These are phyloP conservation scores for Podospora appendiculata DNA, from an alignment of 495 filamentous ascomycete species.

Conservation along the genomic window DNA sequence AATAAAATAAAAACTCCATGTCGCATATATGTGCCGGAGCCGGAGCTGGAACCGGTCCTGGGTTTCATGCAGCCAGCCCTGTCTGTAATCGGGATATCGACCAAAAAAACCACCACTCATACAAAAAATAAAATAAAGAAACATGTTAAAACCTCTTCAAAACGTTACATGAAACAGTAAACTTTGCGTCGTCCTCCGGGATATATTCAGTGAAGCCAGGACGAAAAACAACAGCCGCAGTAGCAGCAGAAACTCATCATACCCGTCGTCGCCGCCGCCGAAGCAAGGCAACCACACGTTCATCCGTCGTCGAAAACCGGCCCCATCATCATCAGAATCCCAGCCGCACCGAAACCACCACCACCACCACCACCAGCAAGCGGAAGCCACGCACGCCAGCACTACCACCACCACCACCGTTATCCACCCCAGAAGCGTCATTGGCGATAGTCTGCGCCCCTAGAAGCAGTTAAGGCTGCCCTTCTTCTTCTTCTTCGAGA, in stretches of 20 bases:
- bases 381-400: neutral
- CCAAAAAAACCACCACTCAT: too few relatives aligned
- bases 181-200: too few relatives aligned
- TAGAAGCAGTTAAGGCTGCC: slow-evolving; percentile 96
- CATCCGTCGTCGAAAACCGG: neutral
- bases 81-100: too few relatives aligned
- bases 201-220: too few relatives aligned
- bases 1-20: neutral
- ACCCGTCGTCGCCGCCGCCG: too few relatives aligned
- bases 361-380: neutral
- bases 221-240: neutral
- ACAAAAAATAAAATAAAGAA: neutral
- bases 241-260: too few relatives aligned
- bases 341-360: neutral
- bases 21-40: too few relatives aligned
- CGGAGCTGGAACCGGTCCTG: too few relatives aligned
- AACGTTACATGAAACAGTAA: too few relatives aligned
- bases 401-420: neutral
- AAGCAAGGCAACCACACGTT: neutral
- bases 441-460: neutral
- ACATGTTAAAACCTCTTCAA: neutral
- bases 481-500: slow-evolving; percentile 94
- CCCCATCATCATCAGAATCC: neutral
- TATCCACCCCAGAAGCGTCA: neutral
- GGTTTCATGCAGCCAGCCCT: too few relatives aligned